These are phyloP conservation scores for Echium plantagineum DNA, from an alignment of 257 asterid species.

Conservation along the genomic window DNA sequence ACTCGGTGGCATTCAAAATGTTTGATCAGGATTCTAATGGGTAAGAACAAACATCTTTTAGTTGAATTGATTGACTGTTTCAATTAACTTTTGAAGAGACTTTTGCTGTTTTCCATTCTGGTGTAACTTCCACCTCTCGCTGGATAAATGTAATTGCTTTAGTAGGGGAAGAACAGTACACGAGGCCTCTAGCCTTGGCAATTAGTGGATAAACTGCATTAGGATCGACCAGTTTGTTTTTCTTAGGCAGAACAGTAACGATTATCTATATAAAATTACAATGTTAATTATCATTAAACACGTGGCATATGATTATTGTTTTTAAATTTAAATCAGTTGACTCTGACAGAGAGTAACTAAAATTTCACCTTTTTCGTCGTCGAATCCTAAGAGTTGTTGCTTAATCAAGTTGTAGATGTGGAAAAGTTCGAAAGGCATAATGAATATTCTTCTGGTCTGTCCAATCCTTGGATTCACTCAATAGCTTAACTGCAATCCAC, in stretches of 20 bases:
- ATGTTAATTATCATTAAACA: not conserved
- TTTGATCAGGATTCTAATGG: constrained; percentile 75
- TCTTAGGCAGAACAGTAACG: not conserved
- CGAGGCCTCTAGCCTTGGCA: not conserved
- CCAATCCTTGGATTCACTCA: not conserved
- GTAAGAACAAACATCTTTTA: constrained; percentile 29
- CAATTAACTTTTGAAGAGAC: not conserved
- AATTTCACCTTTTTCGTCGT: not conserved
- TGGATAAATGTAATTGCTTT: no score
- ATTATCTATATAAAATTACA: not conserved
- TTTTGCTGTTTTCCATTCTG: not conserved
- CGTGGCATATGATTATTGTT: not conserved
- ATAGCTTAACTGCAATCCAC: not conserved
- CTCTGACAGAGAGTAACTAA: no score
- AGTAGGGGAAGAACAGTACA: not conserved
- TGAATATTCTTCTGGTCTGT: not conserved
- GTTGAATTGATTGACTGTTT: not conserved
- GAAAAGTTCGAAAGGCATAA: not conserved
- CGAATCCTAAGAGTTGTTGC: not conserved
- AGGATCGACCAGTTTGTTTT: not conserved
- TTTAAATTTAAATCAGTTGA: not conserved
- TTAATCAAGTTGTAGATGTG: not conserved
- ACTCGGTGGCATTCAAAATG: constrained; percentile 90
- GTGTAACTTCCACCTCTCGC: not conserved
- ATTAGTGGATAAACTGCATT: not conserved